Evolutionary conservation across 352 stramenopile genomes (phyloP).

Genomic region (Phytophthora capsici): DNA sequence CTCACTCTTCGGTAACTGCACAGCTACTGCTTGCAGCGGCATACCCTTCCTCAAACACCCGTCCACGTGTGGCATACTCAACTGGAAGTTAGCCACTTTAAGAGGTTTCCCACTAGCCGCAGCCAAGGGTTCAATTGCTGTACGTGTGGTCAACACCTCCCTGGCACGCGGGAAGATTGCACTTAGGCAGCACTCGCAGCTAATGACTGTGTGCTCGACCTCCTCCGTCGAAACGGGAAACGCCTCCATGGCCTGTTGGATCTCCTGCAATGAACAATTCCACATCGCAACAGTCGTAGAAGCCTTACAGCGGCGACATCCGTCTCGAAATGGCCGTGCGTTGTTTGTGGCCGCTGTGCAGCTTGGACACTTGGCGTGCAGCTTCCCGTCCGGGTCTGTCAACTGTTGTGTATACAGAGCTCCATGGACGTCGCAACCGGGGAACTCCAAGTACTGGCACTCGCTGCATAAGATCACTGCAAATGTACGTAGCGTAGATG

Average conservation of each 20-base stretch:
- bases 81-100: conserved; percentile 85
- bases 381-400: conserved; percentile 21
- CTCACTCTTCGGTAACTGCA: conserved; percentile 86
- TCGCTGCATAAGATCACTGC: conserved; percentile 82
- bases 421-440: conserved; percentile 86
- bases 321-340: conserved; percentile 82
- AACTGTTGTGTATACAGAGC: conserved; percentile 81
- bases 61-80: conserved; percentile 90
- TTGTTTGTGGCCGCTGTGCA: conserved; percentile 87
- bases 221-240: conserved; percentile 71
- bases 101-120: conserved; percentile 65
- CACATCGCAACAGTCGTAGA: conserved; percentile 77
- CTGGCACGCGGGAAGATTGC: conserved; percentile 78
- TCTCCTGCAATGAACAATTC: conserved; percentile 67
- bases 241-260: conserved; percentile 67
- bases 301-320: conserved; percentile 84
- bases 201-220: conserved; percentile 76
- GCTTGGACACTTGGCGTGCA: conserved; percentile 83
- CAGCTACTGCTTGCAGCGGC: conserved; percentile 66
- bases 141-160: conserved; percentile 72
- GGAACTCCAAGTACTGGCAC: conserved; percentile 90
- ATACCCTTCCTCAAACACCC: conserved; percentile 85
- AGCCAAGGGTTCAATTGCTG: conserved; percentile 52
- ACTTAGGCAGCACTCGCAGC: conserved; percentile 76
- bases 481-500: conserved; percentile 62